Conservation (phyloP, 768 basidiomycete genomes). For the Phaeotremella fagi region DNA sequence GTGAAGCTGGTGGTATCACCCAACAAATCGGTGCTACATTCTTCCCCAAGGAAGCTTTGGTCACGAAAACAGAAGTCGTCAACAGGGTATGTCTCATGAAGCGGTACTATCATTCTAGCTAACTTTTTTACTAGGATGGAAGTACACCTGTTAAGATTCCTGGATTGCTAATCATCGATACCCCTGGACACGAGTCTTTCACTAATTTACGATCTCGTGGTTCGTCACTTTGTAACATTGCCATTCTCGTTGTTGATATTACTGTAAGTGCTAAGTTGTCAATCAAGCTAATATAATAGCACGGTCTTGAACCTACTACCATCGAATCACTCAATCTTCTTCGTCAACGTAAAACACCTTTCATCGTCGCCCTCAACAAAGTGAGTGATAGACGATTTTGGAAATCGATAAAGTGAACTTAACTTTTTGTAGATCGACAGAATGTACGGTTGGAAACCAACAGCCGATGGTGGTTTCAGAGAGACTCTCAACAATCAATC, state of each 20-base stretch:
- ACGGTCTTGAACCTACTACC: constrained; percentile 97
- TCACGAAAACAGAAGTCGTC: constrained; percentile 85
- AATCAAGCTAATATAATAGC: constrained; percentile 53
- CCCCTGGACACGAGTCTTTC: constrained; percentile 99
- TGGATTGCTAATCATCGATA: constrained; percentile 92
- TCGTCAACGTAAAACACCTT: constrained; percentile 89
- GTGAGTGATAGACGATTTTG: no score
- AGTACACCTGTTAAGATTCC: constrained; percentile 91
- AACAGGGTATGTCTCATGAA: constrained; percentile 68
- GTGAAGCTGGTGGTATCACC: constrained; percentile 98
- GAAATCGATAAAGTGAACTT: no score
- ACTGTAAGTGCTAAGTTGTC: constrained; percentile 57
- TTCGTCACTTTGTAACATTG: constrained; percentile 96
- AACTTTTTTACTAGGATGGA: constrained; percentile 58
- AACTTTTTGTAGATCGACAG: constrained; percentile 91
- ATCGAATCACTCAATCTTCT: constrained; percentile 89
- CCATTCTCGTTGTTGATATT: constrained; percentile 97
- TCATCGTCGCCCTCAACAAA: constrained; percentile 98
- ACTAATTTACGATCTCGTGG: constrained; percentile 92
- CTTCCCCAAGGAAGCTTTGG: constrained; percentile 94
- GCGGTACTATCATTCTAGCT: background rate
- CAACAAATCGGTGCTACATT: constrained; percentile 99
- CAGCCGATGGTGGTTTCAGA: constrained; percentile 84
- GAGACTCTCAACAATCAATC: constrained; percentile 82
- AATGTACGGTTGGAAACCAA: constrained; percentile 89